Evolutionary conservation across 768 basidiomycete species (phyloP), one percentile per base, ranked within the genome.

Genomic region (Tylopilus cervinicoccineus): DNA sequence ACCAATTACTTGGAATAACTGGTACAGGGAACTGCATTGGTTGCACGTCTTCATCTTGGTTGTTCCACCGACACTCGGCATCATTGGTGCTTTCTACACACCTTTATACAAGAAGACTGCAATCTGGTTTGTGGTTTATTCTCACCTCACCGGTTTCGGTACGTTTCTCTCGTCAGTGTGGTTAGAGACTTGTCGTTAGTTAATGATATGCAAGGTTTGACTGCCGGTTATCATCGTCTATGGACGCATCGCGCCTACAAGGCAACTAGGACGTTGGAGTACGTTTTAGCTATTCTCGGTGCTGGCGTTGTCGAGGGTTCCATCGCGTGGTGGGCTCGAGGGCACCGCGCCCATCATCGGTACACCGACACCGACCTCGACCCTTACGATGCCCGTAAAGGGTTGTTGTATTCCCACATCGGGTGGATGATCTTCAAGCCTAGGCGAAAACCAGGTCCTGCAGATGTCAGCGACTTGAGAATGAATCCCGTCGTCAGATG

Each of bases 291-390:
- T 27, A 61, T 86, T 33, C 82, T 84, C 10, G 94, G 92, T 47
- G 83, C 90, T 1, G 93, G 93, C 34, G 92, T 90, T 8, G 85
- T 93, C 44, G 81, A 97, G 64, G 93, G 92, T 7, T 94, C 93
- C 20, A 93, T 97, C 75, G 88, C 88, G 64, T 96, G 94, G 93
- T 97, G 94, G 94, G 84, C 84, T 26, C 80, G 93, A 43, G 91
- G 17, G 33, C 93, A 97, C 74, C 87, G 93, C 48, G 93, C 93
- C 3, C 92, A 93, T 68, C 93, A 93, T 64, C 80, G 92, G 32
- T 93, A 93, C 74, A 95, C 92, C 54, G 93, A 93, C 72, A 95
- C 91, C 56, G 88, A 91, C 45, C 85, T 95, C 55, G 91, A 94
- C 70, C 92, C 91, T 0, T 94, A 95, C 74, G 85, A 87, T 51